Evolutionary conservation across 805 yeast genomes (phyloP), one percentile per base, ranked within the genome.

Genomic region (Candida glaebosa): DNA sequence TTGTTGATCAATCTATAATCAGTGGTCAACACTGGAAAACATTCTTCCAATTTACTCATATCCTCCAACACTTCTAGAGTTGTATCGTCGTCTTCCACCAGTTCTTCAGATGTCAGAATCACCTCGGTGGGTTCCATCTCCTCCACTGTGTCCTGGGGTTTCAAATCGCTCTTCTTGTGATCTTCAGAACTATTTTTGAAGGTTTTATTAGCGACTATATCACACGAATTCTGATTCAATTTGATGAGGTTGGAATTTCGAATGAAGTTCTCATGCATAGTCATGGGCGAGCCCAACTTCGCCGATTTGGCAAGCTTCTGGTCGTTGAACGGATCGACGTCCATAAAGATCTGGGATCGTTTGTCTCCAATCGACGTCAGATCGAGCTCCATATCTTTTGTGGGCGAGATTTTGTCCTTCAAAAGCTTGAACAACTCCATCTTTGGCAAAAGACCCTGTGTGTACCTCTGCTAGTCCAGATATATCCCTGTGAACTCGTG

Each of bases 61-160:
- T 82, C 88, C 45, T 75, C 80, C 25, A 75, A 59, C 3, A 78
- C 75, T 39, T 76, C 82, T 1, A 67, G 56, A 2, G 82, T 69
- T 1, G 78, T 69, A 42, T 75, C 79, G 34, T 71, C 76, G 14
- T 72, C 76, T 9, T 60, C 28, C 12, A 24, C 28, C 8, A 24
- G 28, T 24, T 24, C 28, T 12, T 24, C 28, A 24, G 12, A 8
- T 24, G 8, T 24, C 28, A 8, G 28, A 24, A 12, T 12, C 12
- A 24, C 10, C 12, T 24, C 28, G 12, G 28, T 8, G 8, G 8
- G 28, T 24, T 24, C 28, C 28, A 24, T 12, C 28, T 24, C 10
- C 8, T 24, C 12, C 38, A 22, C 44, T 35, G 16, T 25, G 4
- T 22, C 39, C 6, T 22, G 18, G 18, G 38, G 20, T 19, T 17